Evolutionary conservation across 2,329 filamentous ascomycete species (phyloP), one percentile per base, ranked within the genome.

Genomic region (Neopestalotiopsis sp.): DNA sequence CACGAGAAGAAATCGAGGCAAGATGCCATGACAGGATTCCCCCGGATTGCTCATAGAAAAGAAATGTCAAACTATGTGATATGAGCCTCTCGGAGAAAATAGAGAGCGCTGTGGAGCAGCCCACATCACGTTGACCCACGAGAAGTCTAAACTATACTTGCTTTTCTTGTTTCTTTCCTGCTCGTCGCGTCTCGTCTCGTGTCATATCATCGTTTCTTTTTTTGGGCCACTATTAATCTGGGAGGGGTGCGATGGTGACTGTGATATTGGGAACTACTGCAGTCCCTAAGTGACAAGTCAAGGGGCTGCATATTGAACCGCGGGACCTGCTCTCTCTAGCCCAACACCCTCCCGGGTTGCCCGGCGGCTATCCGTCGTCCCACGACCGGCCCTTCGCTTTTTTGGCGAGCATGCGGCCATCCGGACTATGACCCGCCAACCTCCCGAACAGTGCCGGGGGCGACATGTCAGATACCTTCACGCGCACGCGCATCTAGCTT

Each of bases 71-170:
- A 38, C 1, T 38, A 38, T 38, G 34, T 38, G 34, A 53, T 53
- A 53, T 53, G 17, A 53, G 45, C 45, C 45, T n/a, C 45, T 53
- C 45, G 45, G 45, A 53, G 45, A 53, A 53, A 53, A 53, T n/a
- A 53, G 5, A 24, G 45, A 53, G 42, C 6, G 45, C 20, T n/a
- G 45, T 53, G 45, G 17, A 53, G 17, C n/a, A 10, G 34, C 34
- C 34, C 34, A 9, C 34, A 38, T 38, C 45, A 53, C 45, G 45
- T 53, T 53, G 45, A 9, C 45, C 17, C 2, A 53, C 17, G 17
- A 53, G 20, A 20, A 20, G 34, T 38, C 34, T 20, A 24, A 53
- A 10, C 45, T 24, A 17, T 17, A 20, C 9, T 53, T 53, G 45
- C 14, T 53, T 53, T 38, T 10, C 10, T 53, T 53, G n/a, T 49